Base-by-base conservation (phyloP, 1,284 basidiomycete species). In the Cryptococcus sp. region DNA sequence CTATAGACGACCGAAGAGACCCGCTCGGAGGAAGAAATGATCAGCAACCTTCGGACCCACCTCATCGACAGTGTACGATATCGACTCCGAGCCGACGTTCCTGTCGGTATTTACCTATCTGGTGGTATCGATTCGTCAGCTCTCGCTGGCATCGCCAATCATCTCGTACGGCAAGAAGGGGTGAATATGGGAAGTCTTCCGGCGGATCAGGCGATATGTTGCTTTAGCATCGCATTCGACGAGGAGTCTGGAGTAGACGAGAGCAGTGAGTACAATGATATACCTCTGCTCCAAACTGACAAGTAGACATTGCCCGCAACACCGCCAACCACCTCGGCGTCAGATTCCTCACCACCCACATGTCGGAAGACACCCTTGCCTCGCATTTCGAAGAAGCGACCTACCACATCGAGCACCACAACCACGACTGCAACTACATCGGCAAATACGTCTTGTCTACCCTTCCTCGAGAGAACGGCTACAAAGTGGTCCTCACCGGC, bases 401-500 rank as follows among this genome's bases (percentile, higher is more conserved):
- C 18, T 75, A 69, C 63, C 72, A 74, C 52, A 65, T 73, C 43
- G 74, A 75, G 62, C 69, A 73, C 65, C 58, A 72, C 63, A 44
- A 70, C 58, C 45, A 72, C 63, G 45, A 74, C 68, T 39, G 72
- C 59, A 59, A 73, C 65, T 50, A 72, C 62, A 50, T 74, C 53
- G 54, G 72, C 53, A 61, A 75, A 62, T 74, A 72, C 55, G 59
- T 73, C 25, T 63, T 75, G 36, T 69, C 66, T 24, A 58, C 65
- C 45, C 67, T 74, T 49, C 73, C 74, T 48, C 65, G 73, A 54
- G 63, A 66, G 25, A 71, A 72, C 52, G 74, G 73, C 12, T 74
- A 74, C 57, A 73, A 74, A 58, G 73, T 74, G 53, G 74, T 74
- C 10, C 59, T 75, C 34, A 74, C 72, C n/a, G 74, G 74, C 24